These are phyloP conservation scores for Flaveria robusta DNA, from an alignment of 129 eudicot species.

Conservation along the genomic window DNA sequence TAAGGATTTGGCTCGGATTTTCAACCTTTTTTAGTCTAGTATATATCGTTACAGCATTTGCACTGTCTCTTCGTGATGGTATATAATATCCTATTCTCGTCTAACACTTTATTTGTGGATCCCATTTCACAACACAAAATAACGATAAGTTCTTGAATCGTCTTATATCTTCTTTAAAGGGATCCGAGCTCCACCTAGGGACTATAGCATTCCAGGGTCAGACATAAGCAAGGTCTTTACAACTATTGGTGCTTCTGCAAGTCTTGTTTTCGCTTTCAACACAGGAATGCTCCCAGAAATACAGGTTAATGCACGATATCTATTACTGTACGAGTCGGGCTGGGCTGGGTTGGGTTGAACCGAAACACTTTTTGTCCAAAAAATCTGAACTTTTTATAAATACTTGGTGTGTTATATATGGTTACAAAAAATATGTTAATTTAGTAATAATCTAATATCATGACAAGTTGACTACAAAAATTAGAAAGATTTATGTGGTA, in stretches of 20 bases:
- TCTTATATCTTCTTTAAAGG: slow-evolving; percentile 43
- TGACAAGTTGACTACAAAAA: neutral
- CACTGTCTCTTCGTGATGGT: slow-evolving; percentile 81
- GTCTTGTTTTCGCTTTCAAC: slow-evolving; percentile 90
- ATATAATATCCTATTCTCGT: slow-evolving; percentile 32
- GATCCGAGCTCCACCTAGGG: slow-evolving; percentile 66
- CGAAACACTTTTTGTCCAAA: neutral
- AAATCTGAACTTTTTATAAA: neutral
- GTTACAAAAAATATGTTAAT: neutral
- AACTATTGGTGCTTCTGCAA: slow-evolving; percentile 89
- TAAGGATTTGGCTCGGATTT: slow-evolving; percentile 78
- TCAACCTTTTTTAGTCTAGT: slow-evolving; percentile 81
- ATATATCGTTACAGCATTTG: slow-evolving; percentile 62
- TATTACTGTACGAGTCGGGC: neutral
- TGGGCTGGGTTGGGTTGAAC: neutral
- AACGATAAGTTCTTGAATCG: neutral
- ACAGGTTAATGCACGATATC: slow-evolving; percentile 56
- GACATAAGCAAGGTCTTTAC: slow-evolving; percentile 58
- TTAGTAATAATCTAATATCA: neutral
- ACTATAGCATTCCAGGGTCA: slow-evolving; percentile 72
- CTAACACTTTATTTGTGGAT: neutral
- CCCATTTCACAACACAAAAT: neutral
- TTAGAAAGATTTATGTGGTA: neutral
- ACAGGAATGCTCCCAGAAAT: slow-evolving; percentile 99
- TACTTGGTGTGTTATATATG: neutral